These are phyloP conservation scores for Pontederia paniculata DNA, from an alignment of 176 grass and related monocot species.

Conservation along the genomic window DNA sequence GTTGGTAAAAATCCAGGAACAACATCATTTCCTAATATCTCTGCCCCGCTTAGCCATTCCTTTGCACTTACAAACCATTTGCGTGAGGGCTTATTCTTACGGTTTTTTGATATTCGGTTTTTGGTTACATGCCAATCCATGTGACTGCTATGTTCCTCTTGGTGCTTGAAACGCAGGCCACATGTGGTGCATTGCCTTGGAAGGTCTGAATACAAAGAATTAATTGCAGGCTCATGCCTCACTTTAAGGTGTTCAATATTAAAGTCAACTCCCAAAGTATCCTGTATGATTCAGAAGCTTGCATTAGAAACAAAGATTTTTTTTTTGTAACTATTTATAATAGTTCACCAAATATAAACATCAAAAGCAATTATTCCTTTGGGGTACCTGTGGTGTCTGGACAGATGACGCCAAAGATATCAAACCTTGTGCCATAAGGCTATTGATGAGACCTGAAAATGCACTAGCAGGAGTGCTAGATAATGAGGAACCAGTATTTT, in stretches of 20 bases:
- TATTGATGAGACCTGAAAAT: slow-evolving; percentile 80
- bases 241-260: slow-evolving; percentile 65
- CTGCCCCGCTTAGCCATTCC: slow-evolving; percentile 87
- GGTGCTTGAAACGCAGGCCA: slow-evolving; percentile 83
- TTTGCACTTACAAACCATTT: slow-evolving; percentile 85
- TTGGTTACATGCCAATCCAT: slow-evolving; percentile 99
- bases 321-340: not conserved
- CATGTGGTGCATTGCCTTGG: slow-evolving; percentile 94
- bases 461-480: slow-evolving; percentile 22
- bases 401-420: slow-evolving; percentile 39
- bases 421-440: slow-evolving; percentile 75
- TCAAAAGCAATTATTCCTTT: not conserved
- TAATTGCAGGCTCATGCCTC: slow-evolving; percentile 56
- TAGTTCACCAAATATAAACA: not conserved
- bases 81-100: slow-evolving; percentile 82
- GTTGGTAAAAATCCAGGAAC: slow-evolving; percentile 62
- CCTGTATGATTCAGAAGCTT: slow-evolving; percentile 36
- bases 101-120: slow-evolving; percentile 80
- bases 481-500: slow-evolving; percentile 27
- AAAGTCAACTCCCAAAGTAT: slow-evolving; percentile 60
- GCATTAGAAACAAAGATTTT: not conserved
- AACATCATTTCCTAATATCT: slow-evolving; percentile 71
- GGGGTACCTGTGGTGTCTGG: slow-evolving; percentile 46
- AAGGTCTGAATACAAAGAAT: slow-evolving; percentile 76
- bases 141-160: slow-evolving; percentile 87